Evolutionary conservation across 169 alveolate genomes (phyloP), one percentile per base, ranked within the genome.

Genomic region (Plasmodium gonderi): DNA sequence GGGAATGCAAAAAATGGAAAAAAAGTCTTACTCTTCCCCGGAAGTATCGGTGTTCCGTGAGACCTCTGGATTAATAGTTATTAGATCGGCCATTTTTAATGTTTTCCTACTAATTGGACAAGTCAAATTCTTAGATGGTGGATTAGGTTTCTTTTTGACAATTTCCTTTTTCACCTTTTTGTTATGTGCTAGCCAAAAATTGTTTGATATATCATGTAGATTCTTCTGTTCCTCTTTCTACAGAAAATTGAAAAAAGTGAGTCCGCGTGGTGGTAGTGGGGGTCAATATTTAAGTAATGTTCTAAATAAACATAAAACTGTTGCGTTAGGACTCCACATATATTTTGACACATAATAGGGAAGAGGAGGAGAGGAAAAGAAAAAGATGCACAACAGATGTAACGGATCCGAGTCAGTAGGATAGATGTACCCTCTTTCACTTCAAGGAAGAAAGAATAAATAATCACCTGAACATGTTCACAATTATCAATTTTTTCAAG

Each of bases 91-190:
- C 49, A 97, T 69, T 47, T 95, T 96, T 49, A 97, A 47, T 6
- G 97, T 95, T 49, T 93, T 93, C 60, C 97, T 96, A 67, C 96
- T 93, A 65, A 97, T 95, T 31, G 98, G 98, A 81, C 98, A 97
- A 9, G 85, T 65, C 11, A 97, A 72, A 3, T 79, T 38, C 26
- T 90, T 92, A 44, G 92, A 90, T 8, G 92, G 92, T 8, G 87
- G 87, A 33, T 54, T 85, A n/a, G 45, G 17, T 38, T 85, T 72
- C 20, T 85, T 85, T 8, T 49, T 54, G 29, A 40, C 67, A 47
- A 26, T 12, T 31, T 85, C 92, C 44, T 74, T 80, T 54, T 64
- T 75, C 67, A 45, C 79, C 65, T 85, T 85, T 23, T 74, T n/a
- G 64, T 74, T 69, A 31, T 44, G 14, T 4, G 40, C 80, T 8